These are phyloP conservation scores for Drechslera avenae DNA, from an alignment of 2,329 filamentous ascomycete species.

Conservation along the genomic window DNA sequence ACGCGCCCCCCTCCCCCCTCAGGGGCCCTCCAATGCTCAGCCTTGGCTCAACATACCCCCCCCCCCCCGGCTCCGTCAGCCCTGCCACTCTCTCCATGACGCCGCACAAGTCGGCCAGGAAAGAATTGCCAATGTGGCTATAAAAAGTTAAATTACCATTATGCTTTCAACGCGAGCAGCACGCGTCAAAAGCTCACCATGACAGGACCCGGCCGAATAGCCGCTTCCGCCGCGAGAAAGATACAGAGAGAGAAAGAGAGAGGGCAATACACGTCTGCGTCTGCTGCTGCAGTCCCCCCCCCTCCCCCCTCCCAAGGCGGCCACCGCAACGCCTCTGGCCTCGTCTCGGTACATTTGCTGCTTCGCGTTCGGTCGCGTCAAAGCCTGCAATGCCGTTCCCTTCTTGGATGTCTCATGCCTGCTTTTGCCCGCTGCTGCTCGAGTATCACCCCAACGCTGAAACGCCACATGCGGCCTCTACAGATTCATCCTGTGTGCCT, in stretches of 20 bases:
- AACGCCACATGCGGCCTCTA: slow-evolving; percentile 34
- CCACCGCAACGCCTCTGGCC: slow-evolving; percentile 5
- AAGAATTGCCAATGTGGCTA: slow-evolving; percentile 19
- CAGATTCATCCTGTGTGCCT: slow-evolving; percentile 5
- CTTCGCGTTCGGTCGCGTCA: slow-evolving; percentile 14
- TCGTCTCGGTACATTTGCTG: slow-evolving; percentile 26
- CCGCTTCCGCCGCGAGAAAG: slow-evolving; percentile 19
- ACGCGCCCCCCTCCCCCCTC: no score
- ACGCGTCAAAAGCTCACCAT: slow-evolving; percentile 29
- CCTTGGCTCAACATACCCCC: slow-evolving; percentile 3
- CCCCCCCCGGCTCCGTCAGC: slow-evolving; percentile 17
- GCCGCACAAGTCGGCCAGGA: slow-evolving; percentile 23
- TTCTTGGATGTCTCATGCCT: slow-evolving; percentile 27
- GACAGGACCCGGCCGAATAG: slow-evolving; percentile 21
- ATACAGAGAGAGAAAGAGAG: background rate
- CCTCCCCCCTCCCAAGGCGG: slow-evolving; percentile 49
- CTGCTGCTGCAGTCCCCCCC: slow-evolving; percentile 25
- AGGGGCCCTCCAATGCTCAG: slow-evolving; percentile 17
- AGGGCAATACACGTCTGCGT: slow-evolving; percentile 17
- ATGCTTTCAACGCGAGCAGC: slow-evolving; percentile 33
- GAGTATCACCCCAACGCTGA: slow-evolving; percentile 22
- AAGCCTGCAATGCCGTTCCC: slow-evolving; percentile 21
- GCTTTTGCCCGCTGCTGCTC: slow-evolving; percentile 21
- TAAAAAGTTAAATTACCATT: slow-evolving; percentile 34
- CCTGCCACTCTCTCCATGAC: slow-evolving; percentile 15